Conservation (phyloP, 73 alveolate genomes). For the Paramecium caudatum region DNA sequence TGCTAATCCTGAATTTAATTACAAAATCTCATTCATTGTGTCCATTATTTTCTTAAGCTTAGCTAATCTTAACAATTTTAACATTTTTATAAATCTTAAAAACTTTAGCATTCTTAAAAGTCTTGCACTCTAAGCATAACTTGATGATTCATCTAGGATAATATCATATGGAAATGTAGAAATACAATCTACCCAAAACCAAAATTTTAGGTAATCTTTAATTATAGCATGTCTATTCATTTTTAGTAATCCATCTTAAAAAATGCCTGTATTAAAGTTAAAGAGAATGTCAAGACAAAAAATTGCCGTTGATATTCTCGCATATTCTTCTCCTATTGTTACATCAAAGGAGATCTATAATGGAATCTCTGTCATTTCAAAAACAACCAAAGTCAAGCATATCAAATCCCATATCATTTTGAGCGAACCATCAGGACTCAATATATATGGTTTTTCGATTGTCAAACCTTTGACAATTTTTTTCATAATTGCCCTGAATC, state of each 20-base stretch:
- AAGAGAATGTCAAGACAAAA: conserved; percentile 66
- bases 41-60: conserved; percentile 82
- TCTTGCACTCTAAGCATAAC: conserved; percentile 71
- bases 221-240: conserved; percentile 71
- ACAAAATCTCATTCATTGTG: conserved; percentile 82
- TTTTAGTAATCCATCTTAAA: conserved; percentile 82
- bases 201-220: conserved; percentile 75
- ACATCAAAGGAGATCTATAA: conserved; percentile 44
- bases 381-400: conserved; percentile 24
- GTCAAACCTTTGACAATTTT: conserved; percentile 12
- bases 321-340: neutral
- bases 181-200: conserved; percentile 85
- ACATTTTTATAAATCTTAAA: conserved; percentile 82
- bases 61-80: conserved; percentile 80
- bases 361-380: conserved; percentile 12
- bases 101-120: conserved; percentile 80
- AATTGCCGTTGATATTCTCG: neutral
- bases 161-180: conserved; percentile 85
- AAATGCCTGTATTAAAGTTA: conserved; percentile 82
- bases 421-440: conserved; percentile 78
- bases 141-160: conserved; percentile 62
- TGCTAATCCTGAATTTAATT: conserved; percentile 65
- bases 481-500: conserved; percentile 4
- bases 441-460: conserved; percentile 42
- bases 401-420: conserved; percentile 84